These are phyloP conservation scores for Pholiota conissans DNA, from an alignment of 768 basidiomycete genomes.

Conservation along the genomic window DNA sequence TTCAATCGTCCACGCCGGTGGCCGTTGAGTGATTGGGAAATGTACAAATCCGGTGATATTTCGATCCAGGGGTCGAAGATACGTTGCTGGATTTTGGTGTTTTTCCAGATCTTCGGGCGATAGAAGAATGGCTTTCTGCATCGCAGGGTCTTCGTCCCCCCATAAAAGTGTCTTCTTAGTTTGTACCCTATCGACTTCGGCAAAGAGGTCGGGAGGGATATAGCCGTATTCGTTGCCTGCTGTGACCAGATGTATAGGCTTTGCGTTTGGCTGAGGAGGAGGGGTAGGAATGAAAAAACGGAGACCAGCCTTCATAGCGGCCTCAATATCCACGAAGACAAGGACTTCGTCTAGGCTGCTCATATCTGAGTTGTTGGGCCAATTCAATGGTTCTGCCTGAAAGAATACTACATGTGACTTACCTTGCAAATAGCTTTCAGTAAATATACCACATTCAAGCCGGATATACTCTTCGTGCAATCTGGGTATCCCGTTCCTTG, in stretches of 20 bases:
- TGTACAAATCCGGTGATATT: constrained; percentile 9
- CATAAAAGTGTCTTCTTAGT: constrained; percentile 15
- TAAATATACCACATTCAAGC: constrained; percentile 14
- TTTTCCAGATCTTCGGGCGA: not conserved
- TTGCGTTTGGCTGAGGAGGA: constrained; percentile 7
- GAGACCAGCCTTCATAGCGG: constrained; percentile 13
- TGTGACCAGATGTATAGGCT: constrained; percentile 14
- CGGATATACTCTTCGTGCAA: constrained; percentile 18
- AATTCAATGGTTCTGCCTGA: not conserved
- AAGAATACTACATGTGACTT: not conserved
- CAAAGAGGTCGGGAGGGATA: constrained; percentile 19
- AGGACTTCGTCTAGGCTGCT: constrained; percentile 16
- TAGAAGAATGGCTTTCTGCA: constrained; percentile 1
- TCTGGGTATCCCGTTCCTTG: constrained; percentile 20
- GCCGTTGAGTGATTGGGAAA: not conserved
- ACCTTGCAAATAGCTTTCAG: constrained; percentile 16
- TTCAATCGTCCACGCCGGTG: constrained; percentile 5
- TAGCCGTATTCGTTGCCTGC: constrained; percentile 18
- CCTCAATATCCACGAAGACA: constrained; percentile 17
- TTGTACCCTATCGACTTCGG: constrained; percentile 8
- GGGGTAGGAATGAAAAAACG: constrained; percentile 18
- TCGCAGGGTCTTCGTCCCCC: constrained; percentile 11
- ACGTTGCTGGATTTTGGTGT: not conserved
- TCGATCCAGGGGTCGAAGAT: not conserved
- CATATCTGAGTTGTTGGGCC: constrained; percentile 6